phyloP scores from a whole-genome alignment of 2,329 filamentous ascomycete species.

The Ophiostoma sp. region DNA sequence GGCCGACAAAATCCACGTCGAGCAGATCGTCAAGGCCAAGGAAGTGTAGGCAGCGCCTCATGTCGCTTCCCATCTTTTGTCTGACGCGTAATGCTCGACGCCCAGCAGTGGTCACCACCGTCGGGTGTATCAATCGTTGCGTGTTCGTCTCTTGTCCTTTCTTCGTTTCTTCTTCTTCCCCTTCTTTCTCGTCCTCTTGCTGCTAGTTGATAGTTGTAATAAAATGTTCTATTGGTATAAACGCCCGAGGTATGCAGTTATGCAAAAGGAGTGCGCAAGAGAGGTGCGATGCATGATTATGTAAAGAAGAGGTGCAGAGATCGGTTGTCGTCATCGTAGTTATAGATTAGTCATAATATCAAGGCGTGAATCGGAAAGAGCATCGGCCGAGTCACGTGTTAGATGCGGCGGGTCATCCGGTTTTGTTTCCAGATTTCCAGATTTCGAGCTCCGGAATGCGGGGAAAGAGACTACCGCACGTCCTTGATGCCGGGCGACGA shows the following conservation, averaged over 20 bases:
- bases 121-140: background rate
- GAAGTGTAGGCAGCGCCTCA: background rate
- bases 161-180: background rate
- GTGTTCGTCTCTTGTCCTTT: background rate
- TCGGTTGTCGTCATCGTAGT: too few species aligned
- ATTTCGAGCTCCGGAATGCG: background rate
- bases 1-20: conserved; percentile 7
- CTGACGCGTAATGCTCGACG: background rate
- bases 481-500: conserved; percentile 75
- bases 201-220: background rate
- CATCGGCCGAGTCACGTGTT: conserved; percentile 1
- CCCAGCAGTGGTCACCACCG: background rate
- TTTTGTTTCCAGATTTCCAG: background rate
- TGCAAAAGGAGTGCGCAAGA: too few species aligned
- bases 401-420: background rate
- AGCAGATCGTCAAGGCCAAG: background rate
- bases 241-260: background rate
- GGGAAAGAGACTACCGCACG: conserved; percentile 42
- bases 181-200: background rate
- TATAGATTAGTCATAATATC: background rate
- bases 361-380: background rate
- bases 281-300: too few species aligned
- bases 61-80: background rate
- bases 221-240: conserved; percentile 7
- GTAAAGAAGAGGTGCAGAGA: too few species aligned